A percentile compares a stretch with the other conserved stretches of the same genome.
phyloP scores from a whole-genome alignment of 306 rosid genomes.

The Dryas alaskensis region DNA sequence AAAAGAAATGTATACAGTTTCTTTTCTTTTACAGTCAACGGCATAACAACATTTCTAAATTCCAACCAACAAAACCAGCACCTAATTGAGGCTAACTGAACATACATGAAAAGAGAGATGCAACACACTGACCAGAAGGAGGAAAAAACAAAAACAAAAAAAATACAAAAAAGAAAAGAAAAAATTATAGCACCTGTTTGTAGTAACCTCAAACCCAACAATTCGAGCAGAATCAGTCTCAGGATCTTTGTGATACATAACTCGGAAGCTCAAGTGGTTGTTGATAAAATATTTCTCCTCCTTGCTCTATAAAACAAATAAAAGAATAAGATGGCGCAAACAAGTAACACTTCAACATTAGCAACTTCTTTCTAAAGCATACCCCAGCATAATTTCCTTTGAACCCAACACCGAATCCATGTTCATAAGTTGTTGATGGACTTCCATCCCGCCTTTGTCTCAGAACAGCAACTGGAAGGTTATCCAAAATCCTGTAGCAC shows the following conservation, averaged over 20 bases:
- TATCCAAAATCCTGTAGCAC: slow-evolving; percentile 87
- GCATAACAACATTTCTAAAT: slow-evolving; percentile 2
- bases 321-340: slow-evolving; percentile 23
- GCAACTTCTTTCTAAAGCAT: slow-evolving; percentile 36
- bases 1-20: neutral
- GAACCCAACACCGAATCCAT: slow-evolving; percentile 94
- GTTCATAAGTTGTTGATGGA: slow-evolving; percentile 88
- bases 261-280: slow-evolving; percentile 97
- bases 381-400: slow-evolving; percentile 98
- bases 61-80: neutral
- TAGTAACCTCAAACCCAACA: slow-evolving; percentile 97
- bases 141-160: neutral
- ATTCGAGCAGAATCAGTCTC: slow-evolving; percentile 90
- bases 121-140: neutral
- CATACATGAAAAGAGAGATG: neutral
- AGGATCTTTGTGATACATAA: slow-evolving; percentile 91
- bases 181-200: slow-evolving; percentile 65
- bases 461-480: slow-evolving; percentile 97
- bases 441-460: slow-evolving; percentile 89
- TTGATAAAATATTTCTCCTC: slow-evolving; percentile 93
- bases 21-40: neutral
- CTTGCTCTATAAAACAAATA: slow-evolving; percentile 63
- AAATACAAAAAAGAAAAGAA: neutral
- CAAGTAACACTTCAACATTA: slow-evolving; percentile 12
- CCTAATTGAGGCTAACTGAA: neutral